Evolutionary conservation across 306 rosid genomes (phyloP), one percentile per base, ranked within the genome.

Genomic region (Adenanthera pavonina): DNA sequence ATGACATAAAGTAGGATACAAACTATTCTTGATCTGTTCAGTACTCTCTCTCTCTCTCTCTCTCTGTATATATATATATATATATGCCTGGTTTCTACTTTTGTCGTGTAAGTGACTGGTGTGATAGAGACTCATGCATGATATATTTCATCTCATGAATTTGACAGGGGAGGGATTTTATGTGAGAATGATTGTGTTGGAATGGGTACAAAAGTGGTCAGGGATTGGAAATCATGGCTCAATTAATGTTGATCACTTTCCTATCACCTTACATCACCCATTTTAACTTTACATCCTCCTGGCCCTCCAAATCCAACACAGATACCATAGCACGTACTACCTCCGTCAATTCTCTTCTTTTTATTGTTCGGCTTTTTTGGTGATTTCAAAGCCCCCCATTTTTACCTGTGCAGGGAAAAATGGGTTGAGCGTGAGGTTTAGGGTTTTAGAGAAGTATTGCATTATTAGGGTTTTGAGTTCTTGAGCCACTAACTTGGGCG

Each of bases 151-250:
- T 73, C 72, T 86, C 82, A 49, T 48, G 52, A 48, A 82, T 80
- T 64, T 76, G 76, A 77, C 74, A 74, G 85, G 51, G 64, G 69
- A 48, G 15, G 52, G 52, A 52, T 3, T 89, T 85, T 86, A 86
- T 77, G 34, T 80, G 87, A 89, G 76, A 90, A 89, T 88, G 94
- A 91, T 88, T 87, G 90, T 88, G 91, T 85, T 89, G 91, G 88
- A 76, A 88, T 89, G 88, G 87, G 85, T 80, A 85, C 87, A 83
- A 87, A 89, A 91, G 83, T 71, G 69, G 69, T 85, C 76, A 64
- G 74, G 84, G 79, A 67, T 81, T 65, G 76, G 76, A 72, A 51
- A 88, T 90, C 80, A 92, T 89, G 78, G 69, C 83, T 47, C 88
- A 81, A 86, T 83, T 79, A 80, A 76, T 82, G 78, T 78, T 84